phyloP scores from a whole-genome alignment of 1,139 yeast species.

The Kurtzmaniella quercitrusa region DNA sequence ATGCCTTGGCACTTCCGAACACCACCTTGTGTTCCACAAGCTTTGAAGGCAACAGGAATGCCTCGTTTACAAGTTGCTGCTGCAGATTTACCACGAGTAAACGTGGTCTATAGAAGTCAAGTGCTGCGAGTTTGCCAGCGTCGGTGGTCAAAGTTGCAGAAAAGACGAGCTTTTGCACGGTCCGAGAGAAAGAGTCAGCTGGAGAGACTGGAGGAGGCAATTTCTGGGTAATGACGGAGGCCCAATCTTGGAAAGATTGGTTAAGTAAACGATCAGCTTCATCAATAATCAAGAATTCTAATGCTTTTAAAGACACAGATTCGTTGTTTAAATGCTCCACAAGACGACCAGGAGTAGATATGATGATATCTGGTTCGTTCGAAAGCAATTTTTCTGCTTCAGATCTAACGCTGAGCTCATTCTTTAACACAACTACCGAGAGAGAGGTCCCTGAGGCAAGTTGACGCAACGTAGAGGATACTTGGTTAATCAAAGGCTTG shows the following conservation, averaged over 20 bases:
- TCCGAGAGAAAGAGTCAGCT: constrained; percentile 6
- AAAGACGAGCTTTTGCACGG: constrained; percentile 63
- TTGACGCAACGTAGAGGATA: constrained; percentile 55
- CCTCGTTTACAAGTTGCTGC: constrained; percentile 44
- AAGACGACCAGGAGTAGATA: constrained; percentile 89
- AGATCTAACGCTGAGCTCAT: constrained; percentile 57
- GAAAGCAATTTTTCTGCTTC: constrained; percentile 51
- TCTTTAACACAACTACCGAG: constrained; percentile 53
- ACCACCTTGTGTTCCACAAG: constrained; percentile 49
- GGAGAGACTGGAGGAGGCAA: neutral
- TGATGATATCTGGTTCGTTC: constrained; percentile 68
- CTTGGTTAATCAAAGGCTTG: constrained; percentile 81
- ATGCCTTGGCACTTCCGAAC: constrained; percentile 51
- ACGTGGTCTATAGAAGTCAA: constrained; percentile 66
- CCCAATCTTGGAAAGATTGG: constrained; percentile 93
- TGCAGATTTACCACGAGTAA: constrained; percentile 63
- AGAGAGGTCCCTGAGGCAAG: constrained; percentile 68
- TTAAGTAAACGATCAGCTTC: constrained; percentile 92
- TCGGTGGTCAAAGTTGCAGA: constrained; percentile 94
- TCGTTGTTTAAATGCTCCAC: constrained; percentile 71
- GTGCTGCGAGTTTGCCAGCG: constrained; percentile 74
- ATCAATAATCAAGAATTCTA: constrained; percentile 77
- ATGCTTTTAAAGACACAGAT: constrained; percentile 38
- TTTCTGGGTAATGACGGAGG: neutral
- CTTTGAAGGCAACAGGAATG: constrained; percentile 51